Evolutionary conservation across 805 yeast species (phyloP), one percentile per base, ranked within the genome.

Genomic region (Hanseniaspora thailandica): DNA sequence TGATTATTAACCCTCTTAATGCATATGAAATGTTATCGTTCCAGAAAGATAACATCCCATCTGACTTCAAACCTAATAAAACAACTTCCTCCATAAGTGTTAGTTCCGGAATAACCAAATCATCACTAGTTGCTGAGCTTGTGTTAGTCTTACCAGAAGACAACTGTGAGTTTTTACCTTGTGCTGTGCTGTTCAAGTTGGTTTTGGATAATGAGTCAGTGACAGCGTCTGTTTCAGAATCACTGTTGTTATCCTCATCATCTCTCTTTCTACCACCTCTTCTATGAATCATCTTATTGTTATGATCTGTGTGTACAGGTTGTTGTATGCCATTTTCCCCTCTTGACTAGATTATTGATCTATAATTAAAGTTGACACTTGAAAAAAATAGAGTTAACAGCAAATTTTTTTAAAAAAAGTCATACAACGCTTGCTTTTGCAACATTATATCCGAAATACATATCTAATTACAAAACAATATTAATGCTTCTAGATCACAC

Each of bases 1-100:
- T 76, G 52, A 93, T 63, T 56, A 93, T 90, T 66, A 96, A 84
- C 12, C 98, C 98, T 62, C 98, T 80, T 56, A 93, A 75, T 1
- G 97, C 96, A 70, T 93, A 93, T 23, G 97, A 87, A 52, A 93
- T 89, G 68, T 87, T 89, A 69, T 93, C 98, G 66, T 93, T 93
- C 98, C 98, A 93, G 69, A 93, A 93, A 28, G 96, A 87, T 44
- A 93, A 73, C 67, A 90, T 88, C 12, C 98, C 98, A 68, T 93
- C 97, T 69, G 93, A 97, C 64, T 90, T 89, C 59, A 93, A 75
- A 5, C 98, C 98, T 72, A 93, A 77, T 57, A 93, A 75, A 58
- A 93, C 72, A 6, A 93, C 96, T 69, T 93, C 98, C 68, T 93
- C 98, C 96, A 93, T 88, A 59, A 93, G 71, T 0, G 98, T 93